These are phyloP conservation scores for Amanita inopinata DNA, from an alignment of 768 basidiomycete species.

Conservation along the genomic window DNA sequence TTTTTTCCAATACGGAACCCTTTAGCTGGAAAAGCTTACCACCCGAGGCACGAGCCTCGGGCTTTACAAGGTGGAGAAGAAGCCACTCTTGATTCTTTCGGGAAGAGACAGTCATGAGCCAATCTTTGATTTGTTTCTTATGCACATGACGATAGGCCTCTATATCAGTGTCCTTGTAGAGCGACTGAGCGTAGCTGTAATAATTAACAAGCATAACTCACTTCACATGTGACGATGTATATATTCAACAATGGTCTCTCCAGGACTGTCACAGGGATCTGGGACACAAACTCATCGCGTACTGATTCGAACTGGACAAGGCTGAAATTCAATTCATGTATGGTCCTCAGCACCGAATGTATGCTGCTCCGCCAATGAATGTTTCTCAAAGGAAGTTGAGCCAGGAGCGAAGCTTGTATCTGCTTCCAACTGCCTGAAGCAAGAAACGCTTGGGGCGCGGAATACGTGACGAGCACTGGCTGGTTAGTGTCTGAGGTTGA, in stretches of 20 bases:
- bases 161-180: slow-evolving; percentile 41
- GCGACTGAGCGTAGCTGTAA: slow-evolving; percentile 9
- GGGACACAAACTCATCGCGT: slow-evolving; percentile 67
- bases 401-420: slow-evolving; percentile 50
- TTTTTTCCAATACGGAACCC: slow-evolving; percentile 78
- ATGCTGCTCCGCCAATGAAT: slow-evolving; percentile 86
- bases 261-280: slow-evolving; percentile 66
- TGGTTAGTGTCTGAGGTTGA: slow-evolving; percentile 22
- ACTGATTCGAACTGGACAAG: slow-evolving; percentile 59
- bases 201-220: slow-evolving; percentile 25
- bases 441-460: slow-evolving; percentile 52
- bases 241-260: slow-evolving; percentile 84
- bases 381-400: slow-evolving; percentile 77
- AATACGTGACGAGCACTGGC: slow-evolving; percentile 58
- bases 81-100: slow-evolving; percentile 91
- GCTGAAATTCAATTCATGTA: slow-evolving; percentile 79
- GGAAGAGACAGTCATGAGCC: slow-evolving; percentile 58
- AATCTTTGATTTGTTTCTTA: slow-evolving; percentile 87
- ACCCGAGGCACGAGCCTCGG: slow-evolving; percentile 49
- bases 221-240: slow-evolving; percentile 84
- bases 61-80: slow-evolving; percentile 75
- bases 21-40: slow-evolving; percentile 78
- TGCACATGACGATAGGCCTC: slow-evolving; percentile 73
- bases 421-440: slow-evolving; percentile 69
- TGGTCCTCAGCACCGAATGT: slow-evolving; percentile 67